Evolutionary conservation across 257 asterid species (phyloP).

Genomic region (Orobanche coerulescens): DNA sequence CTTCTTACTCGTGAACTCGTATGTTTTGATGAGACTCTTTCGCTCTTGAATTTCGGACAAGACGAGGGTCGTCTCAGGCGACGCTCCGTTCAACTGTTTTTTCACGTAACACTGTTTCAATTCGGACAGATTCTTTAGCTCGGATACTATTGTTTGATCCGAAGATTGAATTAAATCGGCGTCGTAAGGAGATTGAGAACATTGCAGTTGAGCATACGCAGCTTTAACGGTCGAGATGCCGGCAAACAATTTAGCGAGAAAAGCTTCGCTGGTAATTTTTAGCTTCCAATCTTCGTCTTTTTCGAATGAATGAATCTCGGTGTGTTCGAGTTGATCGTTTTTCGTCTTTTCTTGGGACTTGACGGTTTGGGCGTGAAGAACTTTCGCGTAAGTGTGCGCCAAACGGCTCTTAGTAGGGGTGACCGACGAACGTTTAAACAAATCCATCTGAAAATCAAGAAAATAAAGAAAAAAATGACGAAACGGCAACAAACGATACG

Average conservation of each 20-base stretch:
- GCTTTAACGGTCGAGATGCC: slow-evolving; percentile 54
- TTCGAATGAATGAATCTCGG: slow-evolving; percentile 3
- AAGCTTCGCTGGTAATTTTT: slow-evolving; percentile 39
- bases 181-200: slow-evolving; percentile 64
- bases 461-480: slow-evolving; percentile 1
- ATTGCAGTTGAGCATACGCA: slow-evolving; percentile 69
- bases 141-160: slow-evolving; percentile 49
- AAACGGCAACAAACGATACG: no score
- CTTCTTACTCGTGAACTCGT: slow-evolving; percentile 51
- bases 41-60: slow-evolving; percentile 65
- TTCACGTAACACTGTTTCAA: slow-evolving; percentile 51
- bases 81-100: slow-evolving; percentile 39
- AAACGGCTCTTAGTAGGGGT: slow-evolving; percentile 45
- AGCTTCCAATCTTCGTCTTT: slow-evolving; percentile 36
- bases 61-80: slow-evolving; percentile 40
- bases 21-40: slow-evolving; percentile 45
- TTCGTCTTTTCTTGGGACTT: slow-evolving; percentile 25
- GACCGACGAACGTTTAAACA: slow-evolving; percentile 34
- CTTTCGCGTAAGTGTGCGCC: slow-evolving; percentile 56
- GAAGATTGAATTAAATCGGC: slow-evolving; percentile 72
- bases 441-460: slow-evolving; percentile 69
- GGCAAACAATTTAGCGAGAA: slow-evolving; percentile 63
- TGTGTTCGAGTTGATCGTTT: slow-evolving; percentile 20
- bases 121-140: slow-evolving; percentile 54
- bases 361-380: slow-evolving; percentile 37